These are phyloP conservation scores for Malassezia pachydermatis DNA, from an alignment of 1,284 basidiomycete genomes.

Conservation along the genomic window DNA sequence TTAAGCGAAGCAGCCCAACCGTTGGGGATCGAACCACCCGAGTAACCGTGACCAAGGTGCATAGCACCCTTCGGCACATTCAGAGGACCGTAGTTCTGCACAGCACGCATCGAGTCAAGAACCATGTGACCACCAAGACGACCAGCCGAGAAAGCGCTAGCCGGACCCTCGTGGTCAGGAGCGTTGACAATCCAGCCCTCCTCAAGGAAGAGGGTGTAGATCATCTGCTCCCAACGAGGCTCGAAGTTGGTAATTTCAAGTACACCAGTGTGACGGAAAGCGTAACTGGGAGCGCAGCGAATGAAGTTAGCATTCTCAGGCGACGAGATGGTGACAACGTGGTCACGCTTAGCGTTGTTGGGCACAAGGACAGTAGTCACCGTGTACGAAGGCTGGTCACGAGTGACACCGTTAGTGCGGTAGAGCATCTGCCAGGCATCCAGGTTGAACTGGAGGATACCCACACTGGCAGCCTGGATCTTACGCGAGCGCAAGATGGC, in stretches of 20 bases:
- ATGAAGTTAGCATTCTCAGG: conserved; percentile 28
- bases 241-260: conserved; percentile 22
- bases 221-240: conserved; percentile 28
- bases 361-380: conserved; percentile 32
- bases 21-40: conserved; percentile 31
- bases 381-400: conserved; percentile 16
- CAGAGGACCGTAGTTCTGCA: conserved; percentile 22
- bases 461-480: conserved; percentile 24
- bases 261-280: conserved; percentile 21
- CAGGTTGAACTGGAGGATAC: conserved; percentile 20
- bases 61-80: conserved; percentile 19
- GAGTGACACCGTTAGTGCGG: conserved; percentile 18
- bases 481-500: conserved; percentile 26
- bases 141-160: conserved; percentile 28
- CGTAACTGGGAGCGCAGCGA: conserved; percentile 31
- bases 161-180: conserved; percentile 34
- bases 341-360: conserved; percentile 13
- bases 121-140: conserved; percentile 26
- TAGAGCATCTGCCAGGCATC: conserved; percentile 26
- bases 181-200: conserved; percentile 38
- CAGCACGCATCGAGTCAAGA: conserved; percentile 31
- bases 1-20: conserved; percentile 26
- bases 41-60: conserved; percentile 31
- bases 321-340: conserved; percentile 13
- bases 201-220: conserved; percentile 29